Evolutionary conservation across 192 early-diverging fungal species (phyloP), one percentile per base, ranked within the genome.

Genomic region (Spinellus fusiger): DNA sequence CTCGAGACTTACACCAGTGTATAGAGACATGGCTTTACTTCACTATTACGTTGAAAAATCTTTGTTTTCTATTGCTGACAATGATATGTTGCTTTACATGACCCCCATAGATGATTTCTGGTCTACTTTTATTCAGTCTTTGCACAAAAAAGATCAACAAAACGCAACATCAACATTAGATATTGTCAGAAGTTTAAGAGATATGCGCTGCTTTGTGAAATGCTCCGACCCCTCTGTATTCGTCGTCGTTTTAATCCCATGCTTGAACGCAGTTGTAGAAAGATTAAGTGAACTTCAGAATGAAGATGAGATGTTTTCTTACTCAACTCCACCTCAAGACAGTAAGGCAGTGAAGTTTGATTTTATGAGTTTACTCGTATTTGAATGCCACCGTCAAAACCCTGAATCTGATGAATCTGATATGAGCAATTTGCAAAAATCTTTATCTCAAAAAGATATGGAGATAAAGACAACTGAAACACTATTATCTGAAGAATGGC

Each of bases 191-290:
- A 66, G 73, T 46, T 61, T 80, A 13, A 57, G 66, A 44, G 77
- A 84, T 20, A 70, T 79, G 26, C 64, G 76, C 20, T 84, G 82
- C 34, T 84, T 84, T 69, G 68, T 84, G 44, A 84, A 84, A 64
- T 75, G 64, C 10, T 63, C 74, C 58, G 73, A 79, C 50, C 37
- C 71, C 4, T 65, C 64, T 27, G 69, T 79, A 2, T 75, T 81
- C 34, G 58, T 79, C 1, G 75, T 81, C 29, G 59, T 79, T 23
- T 58, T 84, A 16, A 63, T 77, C 12, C 82, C 82, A 10, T 59
- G 64, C 52, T 34, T 71, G 49, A 47, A 69, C 59, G 48, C 59
- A 61, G 53, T 77, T 35, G 49, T 83, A 25, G 31, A 64, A 66
- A 48, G 59, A 32, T 18, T 73, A 57, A 44, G 48, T 38, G 15